These are phyloP conservation scores for Erythrophleum ivorense DNA, from an alignment of 331 rosid species.

Conservation along the genomic window DNA sequence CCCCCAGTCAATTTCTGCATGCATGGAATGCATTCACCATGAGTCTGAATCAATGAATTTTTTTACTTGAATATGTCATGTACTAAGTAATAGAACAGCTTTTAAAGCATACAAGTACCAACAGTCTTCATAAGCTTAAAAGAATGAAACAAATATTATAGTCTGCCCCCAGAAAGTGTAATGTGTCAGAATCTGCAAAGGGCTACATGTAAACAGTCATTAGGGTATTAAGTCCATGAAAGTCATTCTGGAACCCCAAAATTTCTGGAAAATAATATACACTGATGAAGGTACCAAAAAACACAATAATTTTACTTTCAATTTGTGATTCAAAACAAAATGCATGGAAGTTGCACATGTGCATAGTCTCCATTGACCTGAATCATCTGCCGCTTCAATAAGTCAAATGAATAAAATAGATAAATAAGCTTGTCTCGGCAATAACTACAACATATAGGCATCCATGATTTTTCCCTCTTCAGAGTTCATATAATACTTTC, in stretches of 20 bases:
- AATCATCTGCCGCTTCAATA: constrained; percentile 8
- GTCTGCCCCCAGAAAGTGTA: not conserved
- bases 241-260: not conserved
- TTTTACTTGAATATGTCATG: constrained; percentile 32
- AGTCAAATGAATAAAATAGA: constrained; percentile 14
- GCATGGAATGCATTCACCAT: constrained; percentile 45
- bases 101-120: constrained; percentile 7
- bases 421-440: not conserved
- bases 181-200: not conserved
- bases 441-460: constrained; percentile 12
- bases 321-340: constrained; percentile 4
- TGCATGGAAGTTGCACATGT: not conserved
- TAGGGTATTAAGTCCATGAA: not conserved
- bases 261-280: not conserved
- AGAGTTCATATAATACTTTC: not conserved
- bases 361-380: not conserved
- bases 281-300: not conserved
- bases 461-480: not conserved
- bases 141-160: constrained; percentile 16
- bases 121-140: constrained; percentile 29
- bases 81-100: not conserved
- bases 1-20: constrained; percentile 92
- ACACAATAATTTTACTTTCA: not conserved
- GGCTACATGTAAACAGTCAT: constrained; percentile 9
- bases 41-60: constrained; percentile 35